These are phyloP conservation scores for Albifimbria verrucaria DNA, from an alignment of 2,329 filamentous ascomycete species.

Conservation along the genomic window DNA sequence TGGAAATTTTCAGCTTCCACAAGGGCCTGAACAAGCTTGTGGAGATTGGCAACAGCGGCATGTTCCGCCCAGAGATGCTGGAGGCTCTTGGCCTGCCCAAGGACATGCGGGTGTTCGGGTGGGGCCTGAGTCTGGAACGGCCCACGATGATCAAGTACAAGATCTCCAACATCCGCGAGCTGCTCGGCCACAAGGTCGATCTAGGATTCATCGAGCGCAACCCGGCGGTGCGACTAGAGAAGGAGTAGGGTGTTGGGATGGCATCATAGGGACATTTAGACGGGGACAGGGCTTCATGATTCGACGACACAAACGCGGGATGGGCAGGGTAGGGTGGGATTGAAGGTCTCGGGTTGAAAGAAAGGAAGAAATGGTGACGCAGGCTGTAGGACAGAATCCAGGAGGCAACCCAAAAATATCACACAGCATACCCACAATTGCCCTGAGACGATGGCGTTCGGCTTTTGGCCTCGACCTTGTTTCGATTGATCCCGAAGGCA, in stretches of 20 bases:
- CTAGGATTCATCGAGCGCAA: constrained; percentile 89
- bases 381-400: not conserved
- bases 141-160: constrained; percentile 97
- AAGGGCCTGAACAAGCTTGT: constrained; percentile 85
- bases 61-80: constrained; percentile 98
- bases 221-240: constrained; percentile 85
- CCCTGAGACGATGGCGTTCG: not conserved
- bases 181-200: constrained; percentile 94
- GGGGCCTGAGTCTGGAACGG: constrained; percentile 85
- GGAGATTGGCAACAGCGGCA: constrained; percentile 96
- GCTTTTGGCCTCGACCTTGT: not conserved
- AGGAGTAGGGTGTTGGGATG: constrained; percentile 51
- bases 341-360: not conserved
- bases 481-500: not conserved
- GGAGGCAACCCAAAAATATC: not conserved
- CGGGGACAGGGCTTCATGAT: not conserved
- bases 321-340: not conserved
- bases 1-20: constrained; percentile 98
- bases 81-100: constrained; percentile 90
- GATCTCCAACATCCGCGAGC: constrained; percentile 85
- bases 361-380: not conserved
- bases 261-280: not conserved
- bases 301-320: not conserved
- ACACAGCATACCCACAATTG: not conserved
- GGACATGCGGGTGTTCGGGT: constrained; percentile 91